Percentiles rank a stretch among this genome's conserved stretches.
Evolutionary conservation across 441 rosid genomes (phyloP).

Genomic region (Rhodomyrtus psidioides): DNA sequence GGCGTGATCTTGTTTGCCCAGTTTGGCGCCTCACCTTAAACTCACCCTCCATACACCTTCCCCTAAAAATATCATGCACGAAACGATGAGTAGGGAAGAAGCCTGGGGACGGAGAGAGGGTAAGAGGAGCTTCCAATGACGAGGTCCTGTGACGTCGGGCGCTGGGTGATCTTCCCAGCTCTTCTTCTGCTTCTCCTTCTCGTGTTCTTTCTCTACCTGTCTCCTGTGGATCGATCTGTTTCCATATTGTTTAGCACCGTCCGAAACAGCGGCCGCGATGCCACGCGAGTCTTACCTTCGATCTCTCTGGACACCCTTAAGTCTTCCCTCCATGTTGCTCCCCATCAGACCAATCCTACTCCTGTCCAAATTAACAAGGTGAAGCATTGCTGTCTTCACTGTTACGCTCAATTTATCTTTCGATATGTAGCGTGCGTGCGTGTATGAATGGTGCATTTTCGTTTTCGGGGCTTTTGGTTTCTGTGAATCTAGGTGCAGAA

Average conservation of each 20-base stretch:
- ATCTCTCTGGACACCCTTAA: neutral
- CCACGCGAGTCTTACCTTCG: neutral
- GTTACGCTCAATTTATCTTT: neutral
- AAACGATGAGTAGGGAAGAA: neutral
- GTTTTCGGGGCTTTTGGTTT: neutral
- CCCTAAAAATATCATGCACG: neutral
- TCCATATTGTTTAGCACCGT: neutral
- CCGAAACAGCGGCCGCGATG: neutral
- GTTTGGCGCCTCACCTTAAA: neutral
- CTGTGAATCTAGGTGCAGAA: neutral
- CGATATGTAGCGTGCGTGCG: neutral
- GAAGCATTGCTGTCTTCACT: neutral
- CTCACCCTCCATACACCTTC: neutral
- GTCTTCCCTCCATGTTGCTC: neutral
- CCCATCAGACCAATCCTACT: neutral
- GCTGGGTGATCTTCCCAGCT: neutral
- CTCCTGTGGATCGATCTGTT: neutral
- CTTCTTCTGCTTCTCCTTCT: neutral
- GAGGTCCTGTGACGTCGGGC: neutral
- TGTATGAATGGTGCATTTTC: neutral
- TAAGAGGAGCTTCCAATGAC: neutral
- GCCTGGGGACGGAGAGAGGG: neutral
- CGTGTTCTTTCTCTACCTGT: neutral
- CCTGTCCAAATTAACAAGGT: neutral
- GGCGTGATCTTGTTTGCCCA: neutral